Evolutionary conservation across 129 eudicot genomes (phyloP).

Genomic region (Escallonia rubra): DNA sequence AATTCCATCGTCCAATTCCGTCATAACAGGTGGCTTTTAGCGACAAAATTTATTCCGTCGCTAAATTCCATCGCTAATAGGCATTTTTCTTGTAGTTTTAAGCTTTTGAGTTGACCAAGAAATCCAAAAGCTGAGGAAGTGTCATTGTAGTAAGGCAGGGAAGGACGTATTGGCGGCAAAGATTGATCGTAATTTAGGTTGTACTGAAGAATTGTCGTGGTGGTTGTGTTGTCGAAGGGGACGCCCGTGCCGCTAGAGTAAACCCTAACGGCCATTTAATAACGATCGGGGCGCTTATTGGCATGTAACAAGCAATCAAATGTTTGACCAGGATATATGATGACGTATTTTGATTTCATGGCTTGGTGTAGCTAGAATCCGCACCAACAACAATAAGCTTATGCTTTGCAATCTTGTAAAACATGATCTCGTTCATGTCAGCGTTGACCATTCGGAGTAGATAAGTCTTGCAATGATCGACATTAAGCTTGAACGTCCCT

Average conservation of each 20-base stretch:
- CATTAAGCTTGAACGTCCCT: constrained; percentile 46
- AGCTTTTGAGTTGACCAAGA: no score
- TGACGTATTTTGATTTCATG: constrained; percentile 26
- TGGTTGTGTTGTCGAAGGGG: constrained; percentile 27
- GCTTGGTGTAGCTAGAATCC: constrained; percentile 60
- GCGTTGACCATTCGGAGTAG: constrained; percentile 60
- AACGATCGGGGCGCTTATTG: constrained; percentile 36
- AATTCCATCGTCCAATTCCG: no score
- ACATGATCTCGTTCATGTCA: constrained; percentile 53
- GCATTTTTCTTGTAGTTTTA: no score
- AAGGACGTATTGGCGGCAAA: constrained; percentile 20
- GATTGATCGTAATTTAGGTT: constrained; percentile 17
- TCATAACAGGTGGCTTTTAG: no score
- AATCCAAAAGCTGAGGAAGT: background rate
- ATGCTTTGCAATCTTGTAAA: constrained; percentile 48
- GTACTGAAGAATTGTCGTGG: constrained; percentile 43
- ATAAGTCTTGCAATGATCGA: constrained; percentile 54
- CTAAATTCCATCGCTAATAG: no score
- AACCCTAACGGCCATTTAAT: constrained; percentile 51
- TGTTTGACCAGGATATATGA: constrained; percentile 66
- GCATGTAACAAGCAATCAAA: constrained; percentile 51
- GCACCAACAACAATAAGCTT: constrained; percentile 48
- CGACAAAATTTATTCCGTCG: no score
- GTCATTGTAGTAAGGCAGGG: constrained; percentile 30
- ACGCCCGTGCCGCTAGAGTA: constrained; percentile 18